Percentiles rank a stretch among this genome's conserved stretches.
Conservation (phyloP, 1,284 basidiomycete genomes). For the Pseudozyma tsukubaensis region DNA sequence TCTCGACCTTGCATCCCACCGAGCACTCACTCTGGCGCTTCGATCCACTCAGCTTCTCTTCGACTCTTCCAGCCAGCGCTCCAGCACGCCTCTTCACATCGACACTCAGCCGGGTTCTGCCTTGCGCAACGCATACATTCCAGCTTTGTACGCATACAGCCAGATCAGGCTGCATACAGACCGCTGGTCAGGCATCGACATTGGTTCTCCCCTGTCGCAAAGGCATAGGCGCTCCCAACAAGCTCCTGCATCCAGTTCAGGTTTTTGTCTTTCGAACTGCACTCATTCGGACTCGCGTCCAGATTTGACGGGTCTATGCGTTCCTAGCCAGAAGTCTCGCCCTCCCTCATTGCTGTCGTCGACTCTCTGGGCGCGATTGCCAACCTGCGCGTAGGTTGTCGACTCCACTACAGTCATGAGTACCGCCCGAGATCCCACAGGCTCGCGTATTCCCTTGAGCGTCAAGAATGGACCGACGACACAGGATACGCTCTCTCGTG, state of each 20-base stretch:
- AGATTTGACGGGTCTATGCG: conserved; percentile 10
- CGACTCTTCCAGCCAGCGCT: background rate
- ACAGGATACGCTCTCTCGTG: conserved; percentile 23
- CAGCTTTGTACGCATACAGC: too few species aligned
- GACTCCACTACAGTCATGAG: conserved; percentile 26
- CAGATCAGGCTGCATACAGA: too few species aligned
- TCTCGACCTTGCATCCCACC: background rate
- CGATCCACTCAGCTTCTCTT: background rate
- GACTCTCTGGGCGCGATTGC: background rate
- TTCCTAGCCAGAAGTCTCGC: background rate
- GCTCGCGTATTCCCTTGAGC: conserved; percentile 47
- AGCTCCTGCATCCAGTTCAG: too few species aligned
- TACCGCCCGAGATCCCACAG: conserved; percentile 27
- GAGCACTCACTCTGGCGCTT: conserved; percentile 16
- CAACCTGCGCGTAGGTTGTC: conserved; percentile 2
- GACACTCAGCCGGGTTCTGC: too few species aligned
- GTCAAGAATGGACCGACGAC: conserved; percentile 44
- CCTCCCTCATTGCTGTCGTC: conserved; percentile 16
- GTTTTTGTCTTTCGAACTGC: too few species aligned
- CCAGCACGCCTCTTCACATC: too few species aligned
- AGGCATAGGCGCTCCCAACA: too few species aligned
- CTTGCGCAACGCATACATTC: too few species aligned
- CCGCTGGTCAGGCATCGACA: too few species aligned
- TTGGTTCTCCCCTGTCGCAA: too few species aligned
- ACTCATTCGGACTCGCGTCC: too few species aligned